Conservation (phyloP, 495 filamentous ascomycete species). For the Aspergillus panamensis region DNA sequence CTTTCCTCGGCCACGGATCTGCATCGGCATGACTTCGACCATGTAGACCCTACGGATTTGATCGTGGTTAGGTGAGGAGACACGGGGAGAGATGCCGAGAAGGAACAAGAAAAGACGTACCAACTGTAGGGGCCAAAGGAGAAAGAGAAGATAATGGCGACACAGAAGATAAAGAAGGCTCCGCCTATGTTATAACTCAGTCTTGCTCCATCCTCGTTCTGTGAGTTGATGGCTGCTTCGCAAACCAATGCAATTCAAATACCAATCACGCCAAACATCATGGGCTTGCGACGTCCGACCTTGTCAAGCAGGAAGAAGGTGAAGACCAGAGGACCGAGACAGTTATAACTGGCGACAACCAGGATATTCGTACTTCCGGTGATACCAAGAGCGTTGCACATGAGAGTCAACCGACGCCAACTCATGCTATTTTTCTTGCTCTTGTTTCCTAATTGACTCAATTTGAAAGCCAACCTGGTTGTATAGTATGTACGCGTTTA, state of each 20-base stretch:
- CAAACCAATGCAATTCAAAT: conserved; percentile 43
- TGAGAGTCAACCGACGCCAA: conserved; percentile 20
- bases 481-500: conserved; percentile 14
- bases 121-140: conserved; percentile 48
- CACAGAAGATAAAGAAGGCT: conserved; percentile 49
- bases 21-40: conserved; percentile 50
- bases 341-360: conserved; percentile 59
- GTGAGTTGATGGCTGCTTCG: conserved; percentile 40
- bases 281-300: conserved; percentile 35
- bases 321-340: conserved; percentile 52
- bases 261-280: conserved; percentile 38
- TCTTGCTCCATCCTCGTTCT: conserved; percentile 34
- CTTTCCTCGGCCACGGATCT: conserved; percentile 47
- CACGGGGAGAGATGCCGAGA: background rate
- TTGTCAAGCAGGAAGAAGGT: conserved; percentile 43
- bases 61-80: background rate
- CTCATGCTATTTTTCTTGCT: background rate
- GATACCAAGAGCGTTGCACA: conserved; percentile 58
- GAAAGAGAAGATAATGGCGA: conserved; percentile 45
- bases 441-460: conserved; percentile 6
- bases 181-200: conserved; percentile 40
- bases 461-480: conserved; percentile 7
- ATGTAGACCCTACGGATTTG: conserved; percentile 37
- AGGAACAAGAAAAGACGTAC: conserved; percentile 22
- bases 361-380: conserved; percentile 48